These are phyloP conservation scores for Dendrostoma leiphaemia DNA, from an alignment of 2,329 filamentous ascomycete genomes.

Conservation along the genomic window DNA sequence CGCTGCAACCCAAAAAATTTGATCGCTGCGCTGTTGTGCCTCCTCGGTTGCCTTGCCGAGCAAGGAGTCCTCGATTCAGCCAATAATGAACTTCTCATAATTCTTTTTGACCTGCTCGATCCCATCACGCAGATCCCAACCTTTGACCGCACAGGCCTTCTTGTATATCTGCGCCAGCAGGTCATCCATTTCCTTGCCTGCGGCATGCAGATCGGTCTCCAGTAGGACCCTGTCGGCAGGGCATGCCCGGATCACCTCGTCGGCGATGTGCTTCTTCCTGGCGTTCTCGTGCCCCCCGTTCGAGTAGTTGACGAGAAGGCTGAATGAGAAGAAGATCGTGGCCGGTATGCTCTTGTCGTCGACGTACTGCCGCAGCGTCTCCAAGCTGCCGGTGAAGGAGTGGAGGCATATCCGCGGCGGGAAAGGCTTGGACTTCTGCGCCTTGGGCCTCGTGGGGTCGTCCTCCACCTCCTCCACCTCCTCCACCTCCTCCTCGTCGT, in stretches of 20 bases:
- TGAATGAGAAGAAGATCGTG: conserved; percentile 85
- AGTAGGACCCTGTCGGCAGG: conserved; percentile 78
- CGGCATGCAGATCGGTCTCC: conserved; percentile 86
- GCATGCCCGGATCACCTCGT: conserved; percentile 61
- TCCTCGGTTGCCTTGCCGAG: no score
- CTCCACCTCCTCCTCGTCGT: conserved; percentile 20
- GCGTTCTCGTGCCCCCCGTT: conserved; percentile 41
- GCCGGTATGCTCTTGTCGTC: conserved; percentile 69
- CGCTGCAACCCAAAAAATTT: no score
- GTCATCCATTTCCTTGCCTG: conserved; percentile 77
- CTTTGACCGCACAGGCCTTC: conserved; percentile 74
- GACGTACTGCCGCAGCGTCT: conserved; percentile 76
- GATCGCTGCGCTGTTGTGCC: no score
- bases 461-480: background rate
- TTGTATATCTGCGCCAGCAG: conserved; percentile 72
- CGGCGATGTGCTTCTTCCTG: conserved; percentile 47
- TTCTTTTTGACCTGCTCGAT: conserved; percentile 67
- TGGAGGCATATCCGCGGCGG: conserved; percentile 91
- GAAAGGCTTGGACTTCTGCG: conserved; percentile 55
- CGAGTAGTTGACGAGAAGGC: conserved; percentile 74
- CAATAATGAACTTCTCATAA: conserved; percentile 75
- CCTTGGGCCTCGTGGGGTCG: conserved; percentile 7
- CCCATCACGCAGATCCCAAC: conserved; percentile 73
- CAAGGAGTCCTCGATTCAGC: conserved; percentile 36
- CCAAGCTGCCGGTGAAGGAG: conserved; percentile 79